Conservation (phyloP, 768 basidiomycete species). For the Amylocystis lapponica region DNA sequence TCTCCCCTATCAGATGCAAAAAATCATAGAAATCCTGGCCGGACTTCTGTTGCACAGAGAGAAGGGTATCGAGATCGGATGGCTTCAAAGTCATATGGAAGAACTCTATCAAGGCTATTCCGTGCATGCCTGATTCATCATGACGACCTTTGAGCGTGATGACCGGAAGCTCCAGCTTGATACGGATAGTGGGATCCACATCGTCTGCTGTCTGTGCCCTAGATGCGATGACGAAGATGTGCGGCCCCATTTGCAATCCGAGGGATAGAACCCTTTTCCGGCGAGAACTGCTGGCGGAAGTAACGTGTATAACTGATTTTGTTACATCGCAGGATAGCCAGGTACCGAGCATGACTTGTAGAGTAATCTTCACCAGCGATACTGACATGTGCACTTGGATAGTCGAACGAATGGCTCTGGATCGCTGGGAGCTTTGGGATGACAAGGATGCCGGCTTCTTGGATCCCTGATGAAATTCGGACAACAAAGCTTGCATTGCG, state of each 20-base stretch:
- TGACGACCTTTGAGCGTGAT: slow-evolving; percentile 57
- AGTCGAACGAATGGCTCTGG: slow-evolving; percentile 16
- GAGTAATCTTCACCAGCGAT: slow-evolving; percentile 46
- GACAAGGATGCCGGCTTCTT: slow-evolving; percentile 27
- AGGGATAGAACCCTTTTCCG: slow-evolving; percentile 39
- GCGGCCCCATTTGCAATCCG: slow-evolving; percentile 60
- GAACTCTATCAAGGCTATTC: slow-evolving; percentile 58
- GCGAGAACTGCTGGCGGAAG: slow-evolving; percentile 28
- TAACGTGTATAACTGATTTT: slow-evolving; percentile 42
- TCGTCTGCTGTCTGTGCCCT: slow-evolving; percentile 17
- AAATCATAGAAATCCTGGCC: slow-evolving; percentile 86
- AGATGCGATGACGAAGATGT: slow-evolving; percentile 54
- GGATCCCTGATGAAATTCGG: slow-evolving; percentile 50
- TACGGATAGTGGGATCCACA: slow-evolving; percentile 32
- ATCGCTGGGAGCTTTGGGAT: slow-evolving; percentile 2
- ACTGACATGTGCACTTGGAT: slow-evolving; percentile 52
- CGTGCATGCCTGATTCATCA: slow-evolving; percentile 43
- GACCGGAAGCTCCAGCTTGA: slow-evolving; percentile 63
- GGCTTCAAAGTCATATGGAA: slow-evolving; percentile 74
- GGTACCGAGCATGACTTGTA: slow-evolving; percentile 85
- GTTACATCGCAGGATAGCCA: slow-evolving; percentile 76
- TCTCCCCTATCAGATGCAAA: slow-evolving; percentile 58
- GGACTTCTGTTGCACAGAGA: slow-evolving; percentile 84
- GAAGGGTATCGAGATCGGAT: slow-evolving; percentile 75
- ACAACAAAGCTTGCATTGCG: slow-evolving; percentile 56